Base-by-base conservation (phyloP, 169 alveolate species). In the Eimeria acervulina region DNA sequence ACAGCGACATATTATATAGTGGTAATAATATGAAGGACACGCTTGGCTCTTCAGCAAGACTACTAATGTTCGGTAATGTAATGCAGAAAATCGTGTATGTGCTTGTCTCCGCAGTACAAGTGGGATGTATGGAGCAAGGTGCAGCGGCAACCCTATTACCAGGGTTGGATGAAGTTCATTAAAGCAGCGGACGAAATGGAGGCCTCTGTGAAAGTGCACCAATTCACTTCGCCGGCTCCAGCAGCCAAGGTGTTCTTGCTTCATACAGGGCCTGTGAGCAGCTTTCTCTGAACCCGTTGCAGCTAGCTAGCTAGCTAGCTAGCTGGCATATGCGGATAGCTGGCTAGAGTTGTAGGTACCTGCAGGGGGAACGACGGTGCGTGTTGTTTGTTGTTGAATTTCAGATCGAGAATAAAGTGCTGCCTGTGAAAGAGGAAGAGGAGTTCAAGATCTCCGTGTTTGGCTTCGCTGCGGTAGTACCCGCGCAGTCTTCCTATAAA, bases 251-350 rank as follows among this genome's bases (percentile, higher is more conserved):
- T 51, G 7, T 47, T n/a, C 76, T 0, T 47, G 10, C 74, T 83
- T 6, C 91, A 83, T 66, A 83, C 91, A 4, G 91, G 91, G 31
- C 91, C 91, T 10, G 91, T 83, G 28, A 7, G 91, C 81, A 28
- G 38, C 42, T 2, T 36, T 26, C 7, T 28, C 38, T 70, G 42
- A 13, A 31, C 38, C 7, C 40, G 2, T 10, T 26, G 15, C 10
- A 66, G 78, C 7, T 66, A 31, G 36, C 55, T 55, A 19, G 66
- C 81, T 70, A 70, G 81, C 81, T 70, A 70, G 81, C 81, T 70
- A 70, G 81, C 81, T 70, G 33, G 51, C 52, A 12, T 33, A 2
- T 12, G 31, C 13, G 36, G 88, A 36, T 78, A 78, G 85, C 85
- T 74, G 28, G 55, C 85, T 74, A 36, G n/a, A n/a, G n/a, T n/a